phyloP scores from a whole-genome alignment of 148 eudicot genomes.

The Gaultheria prostrata region DNA sequence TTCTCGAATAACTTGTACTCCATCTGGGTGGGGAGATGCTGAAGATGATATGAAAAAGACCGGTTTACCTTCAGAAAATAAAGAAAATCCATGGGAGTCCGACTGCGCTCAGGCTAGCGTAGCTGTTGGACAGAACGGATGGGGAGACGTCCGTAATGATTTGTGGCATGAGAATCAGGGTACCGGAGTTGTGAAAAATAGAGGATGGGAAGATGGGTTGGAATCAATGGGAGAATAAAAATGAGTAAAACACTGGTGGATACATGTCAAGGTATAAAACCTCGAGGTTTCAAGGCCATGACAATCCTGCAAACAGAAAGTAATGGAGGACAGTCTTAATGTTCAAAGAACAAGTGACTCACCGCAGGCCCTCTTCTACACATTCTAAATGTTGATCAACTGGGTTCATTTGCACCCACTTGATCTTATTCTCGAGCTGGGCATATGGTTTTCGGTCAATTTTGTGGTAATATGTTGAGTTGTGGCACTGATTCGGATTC shows the following conservation, averaged over 20 bases:
- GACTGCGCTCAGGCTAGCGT: slow-evolving; percentile 1
- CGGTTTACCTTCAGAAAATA: neutral
- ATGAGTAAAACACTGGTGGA: slow-evolving; percentile 19
- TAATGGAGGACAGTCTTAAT: slow-evolving; percentile 20
- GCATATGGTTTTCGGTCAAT: too few species aligned
- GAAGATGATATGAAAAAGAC: slow-evolving; percentile 30
- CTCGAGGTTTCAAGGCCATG: slow-evolving; percentile 31
- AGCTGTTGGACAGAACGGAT: slow-evolving; percentile 5
- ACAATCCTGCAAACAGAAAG: slow-evolving; percentile 8
- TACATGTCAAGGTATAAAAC: slow-evolving; percentile 45
- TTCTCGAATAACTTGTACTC: slow-evolving; percentile 25
- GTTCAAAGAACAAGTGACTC: too few species aligned
- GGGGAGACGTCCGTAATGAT: slow-evolving; percentile 18
- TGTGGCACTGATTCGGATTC: too few species aligned
- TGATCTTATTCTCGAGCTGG: too few species aligned
- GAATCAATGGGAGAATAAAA: slow-evolving; percentile 14
- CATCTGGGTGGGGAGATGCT: slow-evolving; percentile 56
- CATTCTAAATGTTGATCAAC: too few species aligned
- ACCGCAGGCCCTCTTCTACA: too few species aligned
- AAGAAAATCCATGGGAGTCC: slow-evolving; percentile 18
- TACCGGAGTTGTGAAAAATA: slow-evolving; percentile 8
- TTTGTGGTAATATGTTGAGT: too few species aligned
- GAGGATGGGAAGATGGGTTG: slow-evolving; percentile 26
- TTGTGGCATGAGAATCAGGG: slow-evolving; percentile 19
- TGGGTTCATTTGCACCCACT: too few species aligned